Percentiles rank a stretch among this genome's conserved stretches.
phyloP scores from a whole-genome alignment of 2,329 filamentous ascomycete genomes.

The Aspergillus sojae region DNA sequence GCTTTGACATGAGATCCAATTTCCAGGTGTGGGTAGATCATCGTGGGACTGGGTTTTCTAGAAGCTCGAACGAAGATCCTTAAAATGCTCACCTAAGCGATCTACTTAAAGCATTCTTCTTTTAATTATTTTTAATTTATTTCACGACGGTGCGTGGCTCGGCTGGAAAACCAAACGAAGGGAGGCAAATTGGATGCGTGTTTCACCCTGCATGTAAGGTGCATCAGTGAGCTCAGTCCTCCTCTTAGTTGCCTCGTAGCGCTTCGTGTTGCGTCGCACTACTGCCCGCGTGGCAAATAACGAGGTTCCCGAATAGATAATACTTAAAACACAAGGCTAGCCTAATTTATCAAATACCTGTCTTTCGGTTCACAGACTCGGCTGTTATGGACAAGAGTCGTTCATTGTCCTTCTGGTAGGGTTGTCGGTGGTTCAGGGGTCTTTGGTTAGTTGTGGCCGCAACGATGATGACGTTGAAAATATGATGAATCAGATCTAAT shows the following conservation, averaged over 20 bases:
- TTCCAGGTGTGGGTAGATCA: background rate
- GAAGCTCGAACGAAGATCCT: background rate
- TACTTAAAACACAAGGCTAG: background rate
- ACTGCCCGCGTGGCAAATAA: background rate
- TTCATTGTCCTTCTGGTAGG: background rate
- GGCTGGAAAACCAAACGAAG: background rate
- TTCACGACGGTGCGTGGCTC: background rate
- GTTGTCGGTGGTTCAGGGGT: background rate
- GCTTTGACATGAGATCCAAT: background rate
- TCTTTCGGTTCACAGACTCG: background rate
- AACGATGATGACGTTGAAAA: background rate
- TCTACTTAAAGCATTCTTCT: background rate
- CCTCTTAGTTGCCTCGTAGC: background rate
- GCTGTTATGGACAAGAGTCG: background rate
- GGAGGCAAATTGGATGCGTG: background rate
- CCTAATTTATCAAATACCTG: too few relatives aligned
- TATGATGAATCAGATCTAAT: background rate
- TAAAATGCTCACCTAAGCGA: background rate
- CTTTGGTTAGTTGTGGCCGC: too few relatives aligned
- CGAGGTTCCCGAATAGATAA: background rate
- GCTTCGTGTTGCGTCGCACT: background rate
- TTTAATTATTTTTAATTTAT: background rate
- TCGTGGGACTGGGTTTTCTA: background rate
- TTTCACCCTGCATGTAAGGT: constrained; percentile 1
- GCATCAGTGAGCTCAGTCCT: background rate